phyloP scores from a whole-genome alignment of 805 yeast species.

The Saccharomycopsis guyanensis region DNA sequence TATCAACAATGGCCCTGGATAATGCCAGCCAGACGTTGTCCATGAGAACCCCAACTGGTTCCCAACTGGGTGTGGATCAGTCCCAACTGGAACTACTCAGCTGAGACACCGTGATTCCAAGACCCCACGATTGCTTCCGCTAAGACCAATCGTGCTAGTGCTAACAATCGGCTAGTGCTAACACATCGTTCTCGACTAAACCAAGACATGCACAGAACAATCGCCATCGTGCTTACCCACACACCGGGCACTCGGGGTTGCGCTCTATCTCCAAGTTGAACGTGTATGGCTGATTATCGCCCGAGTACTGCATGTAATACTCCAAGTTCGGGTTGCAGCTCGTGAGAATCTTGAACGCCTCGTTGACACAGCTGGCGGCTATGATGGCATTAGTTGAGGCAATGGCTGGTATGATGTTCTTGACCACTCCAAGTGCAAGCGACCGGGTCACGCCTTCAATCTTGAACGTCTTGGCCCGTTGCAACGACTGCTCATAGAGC shows the following conservation, averaged over 20 bases:
- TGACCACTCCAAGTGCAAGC: constrained; percentile 79
- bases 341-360: constrained; percentile 72
- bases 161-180: too few relatives aligned
- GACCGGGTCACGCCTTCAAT: constrained; percentile 71
- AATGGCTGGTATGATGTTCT: constrained; percentile 87
- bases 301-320: constrained; percentile 84
- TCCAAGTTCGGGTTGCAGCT: constrained; percentile 57
- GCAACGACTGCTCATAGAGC: constrained; percentile 46
- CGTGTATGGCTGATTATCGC: constrained; percentile 70
- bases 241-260: constrained; percentile 63
- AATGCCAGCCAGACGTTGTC: too few relatives aligned
- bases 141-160: too few relatives aligned
- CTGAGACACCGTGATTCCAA: too few relatives aligned
- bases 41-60: too few relatives aligned
- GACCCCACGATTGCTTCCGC: too few relatives aligned
- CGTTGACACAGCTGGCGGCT: constrained; percentile 85
- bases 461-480: constrained; percentile 55
- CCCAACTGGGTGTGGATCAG: too few relatives aligned
- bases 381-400: constrained; percentile 91
- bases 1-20: too few relatives aligned
- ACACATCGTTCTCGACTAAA: too few relatives aligned
- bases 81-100: too few relatives aligned
- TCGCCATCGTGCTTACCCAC: constrained; percentile 37
- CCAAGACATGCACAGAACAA: too few relatives aligned
- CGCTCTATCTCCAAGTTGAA: constrained; percentile 61